Evolutionary conservation across 225 moss, liverwort and hornwort genomes (phyloP), one percentile per base, ranked within the genome.

Genomic region (Anthoceros angustus): DNA sequence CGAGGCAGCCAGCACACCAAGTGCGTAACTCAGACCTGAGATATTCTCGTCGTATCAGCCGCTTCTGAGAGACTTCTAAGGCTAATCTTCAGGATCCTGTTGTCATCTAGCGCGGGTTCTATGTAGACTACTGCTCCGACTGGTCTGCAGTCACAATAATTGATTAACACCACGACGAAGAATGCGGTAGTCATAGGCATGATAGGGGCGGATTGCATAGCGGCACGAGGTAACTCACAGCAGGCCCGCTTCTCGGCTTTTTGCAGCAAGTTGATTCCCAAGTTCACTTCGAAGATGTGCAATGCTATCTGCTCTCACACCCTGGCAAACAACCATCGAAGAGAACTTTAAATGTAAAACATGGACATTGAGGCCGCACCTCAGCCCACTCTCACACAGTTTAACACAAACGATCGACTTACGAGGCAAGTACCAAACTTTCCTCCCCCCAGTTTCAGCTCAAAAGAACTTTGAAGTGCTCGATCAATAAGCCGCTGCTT

Each of bases 101-200:
- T 73, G 69, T 82, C 74, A 67, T 50, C 80, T 70, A 80, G 50
- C 61, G 69, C 84, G 73, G 78, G 67, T 66, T 92, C 88, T 71
- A 81, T 72, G 72, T 92, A 92, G 16, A 85, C 86, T 23, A 92
- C 83, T 79, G 88, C 92, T 63, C 88, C 88, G 18, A 92, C 86
- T 68, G 86, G 76, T 65, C 88, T 92, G 77, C 68, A 68, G 64
- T n/a, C 14, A 23, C 55, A 15, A 48, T 1, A 48, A 48, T 48
- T 18, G 18, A 48, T 48, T 48, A 12, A 48, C 1, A 2, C 46
- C 46, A 12, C 12, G 46, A 12, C 2, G 1, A 32, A 32, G 32
- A 32, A 32, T 4, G 32, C 32, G 32, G 32, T 32, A 1, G 4
- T 32, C 32, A 32, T 32, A 32, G 32, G n/a, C n/a, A n/a, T n/a